A percentile compares a stretch with the other conserved stretches of the same genome.
Conservation (phyloP, 1,284 basidiomycete genomes). For the Exobasidium cylindrosporum region DNA sequence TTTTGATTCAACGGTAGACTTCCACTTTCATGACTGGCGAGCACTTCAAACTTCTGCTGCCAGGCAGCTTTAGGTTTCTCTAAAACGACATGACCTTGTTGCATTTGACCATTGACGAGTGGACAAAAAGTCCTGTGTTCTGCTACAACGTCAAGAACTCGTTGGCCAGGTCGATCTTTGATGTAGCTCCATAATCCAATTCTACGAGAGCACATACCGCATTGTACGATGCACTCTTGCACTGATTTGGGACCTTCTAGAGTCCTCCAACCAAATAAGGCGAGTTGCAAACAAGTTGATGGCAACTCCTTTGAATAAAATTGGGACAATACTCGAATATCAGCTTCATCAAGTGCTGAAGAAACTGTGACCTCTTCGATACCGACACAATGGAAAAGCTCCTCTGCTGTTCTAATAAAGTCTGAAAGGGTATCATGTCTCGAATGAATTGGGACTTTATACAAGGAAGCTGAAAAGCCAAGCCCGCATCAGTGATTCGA, state of each 20-base stretch:
- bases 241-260: neutral
- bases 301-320: neutral
- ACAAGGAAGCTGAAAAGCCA: neutral
- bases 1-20: neutral
- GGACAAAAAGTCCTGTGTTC: slow-evolving; percentile 1
- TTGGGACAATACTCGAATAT: neutral
- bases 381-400: neutral
- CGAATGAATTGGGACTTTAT: neutral
- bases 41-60: neutral
- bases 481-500: neutral
- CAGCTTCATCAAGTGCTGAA: neutral
- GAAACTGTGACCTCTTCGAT: neutral
- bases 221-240: neutral
- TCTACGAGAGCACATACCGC: neutral
- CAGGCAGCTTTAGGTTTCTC: neutral
- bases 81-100: neutral
- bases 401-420: neutral
- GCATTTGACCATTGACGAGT: neutral
- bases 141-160: neutral
- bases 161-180: neutral
- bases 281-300: neutral
- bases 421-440: neutral
- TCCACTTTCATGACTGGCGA: too few species aligned
- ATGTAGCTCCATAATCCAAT: neutral
- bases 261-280: neutral